A percentile compares a stretch with the other conserved stretches of the same genome.
Conservation (phyloP, 192 early-diverging fungal species). For the Linnemannia hyalina region DNA sequence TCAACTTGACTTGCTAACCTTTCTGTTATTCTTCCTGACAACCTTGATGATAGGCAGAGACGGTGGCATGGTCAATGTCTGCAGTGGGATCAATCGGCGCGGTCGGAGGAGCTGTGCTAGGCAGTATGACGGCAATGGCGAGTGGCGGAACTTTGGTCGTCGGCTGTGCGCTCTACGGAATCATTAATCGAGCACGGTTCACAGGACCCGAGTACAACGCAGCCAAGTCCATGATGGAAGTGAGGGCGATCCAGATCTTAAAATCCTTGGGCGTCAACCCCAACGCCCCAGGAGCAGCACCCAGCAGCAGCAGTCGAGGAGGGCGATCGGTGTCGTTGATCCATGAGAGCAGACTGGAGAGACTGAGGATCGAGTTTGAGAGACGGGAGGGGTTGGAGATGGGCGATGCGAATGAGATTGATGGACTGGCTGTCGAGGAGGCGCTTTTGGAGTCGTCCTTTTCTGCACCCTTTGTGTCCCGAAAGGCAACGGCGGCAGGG, state of each 20-base stretch:
- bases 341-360: constrained; percentile 24
- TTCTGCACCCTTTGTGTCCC: constrained; percentile 28
- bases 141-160: constrained; percentile 55
- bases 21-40: not conserved
- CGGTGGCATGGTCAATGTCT: constrained; percentile 58
- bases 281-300: not conserved
- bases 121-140: constrained; percentile 58
- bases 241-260: constrained; percentile 26
- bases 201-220: constrained; percentile 54
- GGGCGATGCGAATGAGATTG: constrained; percentile 47
- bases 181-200: constrained; percentile 43
- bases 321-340: not conserved
- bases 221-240: constrained; percentile 46
- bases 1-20: not conserved
- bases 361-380: constrained; percentile 46
- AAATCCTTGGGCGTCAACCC: constrained; percentile 36
- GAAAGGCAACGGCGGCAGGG: not conserved
- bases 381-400: constrained; percentile 36
- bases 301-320: not conserved
- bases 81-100: constrained; percentile 62
- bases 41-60: constrained; percentile 18
- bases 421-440: constrained; percentile 39
- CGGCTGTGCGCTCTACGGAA: constrained; percentile 54
- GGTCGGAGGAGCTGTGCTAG: constrained; percentile 58
- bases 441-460: constrained; percentile 16